phyloP scores from a whole-genome alignment of 2,329 filamentous ascomycete genomes.

The Amauroascus verrucosus region DNA sequence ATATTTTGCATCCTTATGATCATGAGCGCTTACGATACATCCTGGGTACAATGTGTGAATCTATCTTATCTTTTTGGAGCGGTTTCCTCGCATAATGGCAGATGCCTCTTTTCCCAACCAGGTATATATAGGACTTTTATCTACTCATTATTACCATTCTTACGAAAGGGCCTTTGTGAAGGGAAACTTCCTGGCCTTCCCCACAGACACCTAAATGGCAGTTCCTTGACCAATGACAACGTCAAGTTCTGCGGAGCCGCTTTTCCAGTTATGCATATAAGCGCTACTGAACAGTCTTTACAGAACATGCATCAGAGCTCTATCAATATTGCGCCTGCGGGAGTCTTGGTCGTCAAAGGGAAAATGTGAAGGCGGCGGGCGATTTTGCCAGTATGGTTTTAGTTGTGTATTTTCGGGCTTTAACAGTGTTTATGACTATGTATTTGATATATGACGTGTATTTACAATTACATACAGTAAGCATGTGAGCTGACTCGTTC shows the following conservation, averaged over 20 bases:
- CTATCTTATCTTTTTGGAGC: background rate
- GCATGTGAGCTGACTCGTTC: background rate
- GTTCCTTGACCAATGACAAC: too few relatives aligned
- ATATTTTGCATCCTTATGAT: background rate
- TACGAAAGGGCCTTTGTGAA: too few relatives aligned
- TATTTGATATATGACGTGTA: background rate
- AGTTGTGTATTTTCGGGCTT: background rate
- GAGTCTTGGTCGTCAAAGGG: too few relatives aligned
- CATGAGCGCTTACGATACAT: conserved; percentile 5
- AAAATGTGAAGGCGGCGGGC: background rate
- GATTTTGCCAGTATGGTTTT: conserved; percentile 1
- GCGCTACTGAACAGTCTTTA: too few relatives aligned
- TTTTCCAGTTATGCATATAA: too few relatives aligned
- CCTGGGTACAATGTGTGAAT: conserved; percentile 1
- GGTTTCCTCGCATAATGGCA: background rate
- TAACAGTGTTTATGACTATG: background rate
- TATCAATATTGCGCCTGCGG: too few relatives aligned
- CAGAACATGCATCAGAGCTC: too few relatives aligned
- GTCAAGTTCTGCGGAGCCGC: too few relatives aligned
- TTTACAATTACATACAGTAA: background rate
- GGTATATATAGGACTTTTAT: too few relatives aligned
- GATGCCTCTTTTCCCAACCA: background rate
- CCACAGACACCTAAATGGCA: too few relatives aligned
- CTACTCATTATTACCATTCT: background rate
- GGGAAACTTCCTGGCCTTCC: too few relatives aligned